These are phyloP conservation scores for Phytophthora hybrid DNA, from an alignment of 352 stramenopile species.

Conservation along the genomic window DNA sequence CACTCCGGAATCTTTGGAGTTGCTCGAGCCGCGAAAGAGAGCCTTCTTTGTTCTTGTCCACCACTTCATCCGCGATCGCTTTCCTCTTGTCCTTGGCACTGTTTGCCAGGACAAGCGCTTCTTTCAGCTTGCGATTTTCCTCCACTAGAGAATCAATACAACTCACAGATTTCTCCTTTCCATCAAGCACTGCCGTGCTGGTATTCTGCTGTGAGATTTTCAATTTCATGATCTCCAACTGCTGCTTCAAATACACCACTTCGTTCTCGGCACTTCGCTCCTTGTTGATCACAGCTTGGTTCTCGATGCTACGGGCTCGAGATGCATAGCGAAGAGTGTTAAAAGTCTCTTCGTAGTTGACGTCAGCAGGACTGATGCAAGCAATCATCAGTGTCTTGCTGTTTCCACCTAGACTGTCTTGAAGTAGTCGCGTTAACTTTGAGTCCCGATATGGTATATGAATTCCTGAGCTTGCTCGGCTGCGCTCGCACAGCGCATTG, in stretches of 20 bases:
- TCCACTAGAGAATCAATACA: conserved; percentile 26
- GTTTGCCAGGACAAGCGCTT: conserved; percentile 38
- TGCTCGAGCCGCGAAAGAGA: conserved; percentile 67
- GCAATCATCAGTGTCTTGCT: conserved; percentile 94
- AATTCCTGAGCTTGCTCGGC: conserved; percentile 49
- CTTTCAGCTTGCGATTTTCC: conserved; percentile 51
- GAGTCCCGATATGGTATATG: conserved; percentile 92
- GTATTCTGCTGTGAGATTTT: conserved; percentile 61
- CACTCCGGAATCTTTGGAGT: conserved; percentile 61
- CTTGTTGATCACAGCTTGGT: conserved; percentile 97
- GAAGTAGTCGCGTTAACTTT: conserved; percentile 91
- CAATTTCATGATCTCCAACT: conserved; percentile 71
- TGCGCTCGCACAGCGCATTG: conserved; percentile 89
- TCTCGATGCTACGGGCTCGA: conserved; percentile 98
- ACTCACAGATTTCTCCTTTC: background rate
- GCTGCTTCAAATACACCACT: conserved; percentile 66
- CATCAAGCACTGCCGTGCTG: background rate
- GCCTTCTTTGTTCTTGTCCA: conserved; percentile 27
- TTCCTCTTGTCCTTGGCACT: conserved; percentile 77
- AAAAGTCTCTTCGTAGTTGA: conserved; percentile 95
- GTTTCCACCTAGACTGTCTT: conserved; percentile 91
- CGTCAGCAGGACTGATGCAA: conserved; percentile 78
- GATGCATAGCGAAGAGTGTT: conserved; percentile 96
- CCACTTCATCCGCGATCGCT: conserved; percentile 56
- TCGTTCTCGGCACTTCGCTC: conserved; percentile 92